phyloP scores from a whole-genome alignment of 2,329 filamentous ascomycete genomes.

The Trichocomaceae sp. region DNA sequence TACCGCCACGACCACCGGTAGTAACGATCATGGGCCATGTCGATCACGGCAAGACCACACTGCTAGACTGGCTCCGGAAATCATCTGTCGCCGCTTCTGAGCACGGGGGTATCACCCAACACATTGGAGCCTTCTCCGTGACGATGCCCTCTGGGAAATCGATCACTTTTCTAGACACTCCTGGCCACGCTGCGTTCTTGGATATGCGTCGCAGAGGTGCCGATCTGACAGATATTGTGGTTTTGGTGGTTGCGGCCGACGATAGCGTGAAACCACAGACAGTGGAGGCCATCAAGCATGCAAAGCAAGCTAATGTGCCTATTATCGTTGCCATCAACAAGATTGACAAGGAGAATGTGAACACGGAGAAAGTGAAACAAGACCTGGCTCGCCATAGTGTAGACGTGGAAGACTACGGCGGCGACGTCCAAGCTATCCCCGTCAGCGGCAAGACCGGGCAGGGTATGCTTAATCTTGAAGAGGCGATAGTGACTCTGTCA shows the following conservation, averaged over 20 bases:
- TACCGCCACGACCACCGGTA: constrained; percentile 78
- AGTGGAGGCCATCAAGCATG: constrained; percentile 91
- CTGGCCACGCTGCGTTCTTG: constrained; percentile 90
- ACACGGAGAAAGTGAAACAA: constrained; percentile 76
- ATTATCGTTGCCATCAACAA: constrained; percentile 99
- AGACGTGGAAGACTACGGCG: constrained; percentile 89
- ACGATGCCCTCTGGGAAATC: constrained; percentile 75
- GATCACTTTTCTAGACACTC: constrained; percentile 95
- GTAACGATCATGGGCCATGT: constrained; percentile 99
- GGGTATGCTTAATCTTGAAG: constrained; percentile 87
- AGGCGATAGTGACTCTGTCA: constrained; percentile 76
- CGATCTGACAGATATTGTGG: constrained; percentile 92
- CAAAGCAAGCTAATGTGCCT: constrained; percentile 75
- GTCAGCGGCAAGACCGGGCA: constrained; percentile 91
- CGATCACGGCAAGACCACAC: constrained; percentile 95
- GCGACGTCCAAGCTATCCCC: constrained; percentile 83
- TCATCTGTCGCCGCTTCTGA: constrained; percentile 86
- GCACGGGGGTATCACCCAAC: constrained; percentile 95
- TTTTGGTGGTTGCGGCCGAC: constrained; percentile 91
- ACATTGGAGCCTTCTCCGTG: constrained; percentile 96
- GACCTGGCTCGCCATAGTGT: constrained; percentile 79
- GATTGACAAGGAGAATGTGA: constrained; percentile 78
- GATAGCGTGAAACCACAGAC: constrained; percentile 98
- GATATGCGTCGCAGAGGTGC: constrained; percentile 94
- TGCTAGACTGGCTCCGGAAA: constrained; percentile 87